Conservation (phyloP, 345 rosid genomes). For the Eucalyptus dawsonii region DNA sequence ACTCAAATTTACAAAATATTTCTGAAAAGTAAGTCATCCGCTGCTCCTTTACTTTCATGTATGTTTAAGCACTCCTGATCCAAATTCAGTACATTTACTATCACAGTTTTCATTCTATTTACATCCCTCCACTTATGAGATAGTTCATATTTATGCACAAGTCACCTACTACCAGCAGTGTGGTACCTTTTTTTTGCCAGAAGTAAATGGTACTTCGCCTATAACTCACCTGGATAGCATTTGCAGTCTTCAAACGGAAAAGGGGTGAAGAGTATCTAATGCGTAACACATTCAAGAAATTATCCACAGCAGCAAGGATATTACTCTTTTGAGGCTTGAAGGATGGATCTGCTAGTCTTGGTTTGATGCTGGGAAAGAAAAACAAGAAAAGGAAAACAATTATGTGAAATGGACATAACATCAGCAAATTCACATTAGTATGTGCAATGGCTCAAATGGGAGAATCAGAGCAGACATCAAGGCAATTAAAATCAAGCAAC, state of each 20-base stretch:
- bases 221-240: constrained; percentile 65
- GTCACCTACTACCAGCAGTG: background rate
- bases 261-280: constrained; percentile 91
- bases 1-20: background rate
- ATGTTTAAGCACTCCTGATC: background rate
- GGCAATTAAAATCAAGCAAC: background rate
- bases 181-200: background rate
- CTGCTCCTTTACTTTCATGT: background rate
- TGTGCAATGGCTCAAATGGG: background rate
- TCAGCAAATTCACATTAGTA: background rate
- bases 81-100: background rate
- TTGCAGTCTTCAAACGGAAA: constrained; percentile 64
- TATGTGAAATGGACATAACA: background rate
- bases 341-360: constrained; percentile 75
- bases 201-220: background rate
- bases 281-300: constrained; percentile 47
- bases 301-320: constrained; percentile 61
- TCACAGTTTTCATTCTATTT: background rate
- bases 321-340: constrained; percentile 73
- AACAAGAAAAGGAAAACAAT: background rate
- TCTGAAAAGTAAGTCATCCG: background rate
- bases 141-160: background rate
- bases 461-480: background rate
- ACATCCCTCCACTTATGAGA: background rate
- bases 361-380: constrained; percentile 49